Evolutionary conservation across 768 basidiomycete genomes (phyloP).

Genomic region (Lentinus brumalis): DNA sequence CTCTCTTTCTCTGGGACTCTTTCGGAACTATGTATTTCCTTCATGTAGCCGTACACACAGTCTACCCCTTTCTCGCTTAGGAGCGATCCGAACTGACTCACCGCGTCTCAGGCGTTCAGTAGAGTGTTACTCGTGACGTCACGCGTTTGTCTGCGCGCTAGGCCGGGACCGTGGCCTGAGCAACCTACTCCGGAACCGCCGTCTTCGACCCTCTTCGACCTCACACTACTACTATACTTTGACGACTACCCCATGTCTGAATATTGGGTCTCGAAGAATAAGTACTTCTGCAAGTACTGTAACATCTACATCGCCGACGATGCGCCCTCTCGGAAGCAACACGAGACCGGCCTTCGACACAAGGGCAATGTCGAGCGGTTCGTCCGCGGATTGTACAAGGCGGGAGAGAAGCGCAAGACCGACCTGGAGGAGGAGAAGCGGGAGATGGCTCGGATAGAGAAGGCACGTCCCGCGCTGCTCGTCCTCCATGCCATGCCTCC

Average conservation of each 20-base stretch:
- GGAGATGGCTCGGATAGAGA: conserved; percentile 86
- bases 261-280: conserved; percentile 92
- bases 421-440: conserved; percentile 83
- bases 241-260: conserved; percentile 62
- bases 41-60: too few relatives aligned
- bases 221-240: too few relatives aligned
- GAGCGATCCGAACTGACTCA: too few relatives aligned
- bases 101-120: too few relatives aligned
- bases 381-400: conserved; percentile 90
- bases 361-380: conserved; percentile 93
- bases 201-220: too few relatives aligned
- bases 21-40: too few relatives aligned
- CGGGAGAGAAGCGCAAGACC: conserved; percentile 84
- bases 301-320: conserved; percentile 97
- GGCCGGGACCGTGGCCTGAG: too few relatives aligned
- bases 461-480: conserved; percentile 44
- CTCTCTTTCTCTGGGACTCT: too few relatives aligned
- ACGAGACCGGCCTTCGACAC: conserved; percentile 92
- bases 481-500: neutral
- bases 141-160: too few relatives aligned
- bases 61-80: too few relatives aligned
- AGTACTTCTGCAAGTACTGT: conserved; percentile 96
- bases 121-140: too few relatives aligned
- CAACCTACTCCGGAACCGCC: too few relatives aligned
- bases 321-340: conserved; percentile 85